phyloP scores from a whole-genome alignment of 225 moss, liverwort and hornwort genomes.

The Thuidium tamariscinum region DNA sequence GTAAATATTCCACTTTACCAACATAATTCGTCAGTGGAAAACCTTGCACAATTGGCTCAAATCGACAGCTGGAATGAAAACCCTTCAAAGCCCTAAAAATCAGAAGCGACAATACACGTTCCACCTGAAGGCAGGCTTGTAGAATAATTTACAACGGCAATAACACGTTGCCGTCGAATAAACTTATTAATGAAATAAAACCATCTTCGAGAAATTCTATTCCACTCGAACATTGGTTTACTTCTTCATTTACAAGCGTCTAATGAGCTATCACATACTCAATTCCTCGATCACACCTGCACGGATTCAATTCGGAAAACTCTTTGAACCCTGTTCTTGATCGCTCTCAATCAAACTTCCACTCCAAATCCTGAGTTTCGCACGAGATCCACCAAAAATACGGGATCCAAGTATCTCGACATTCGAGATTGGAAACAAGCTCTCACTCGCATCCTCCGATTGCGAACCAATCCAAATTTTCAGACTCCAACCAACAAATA shows the following conservation, averaged over 20 bases:
- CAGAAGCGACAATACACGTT: background rate
- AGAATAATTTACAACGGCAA: background rate
- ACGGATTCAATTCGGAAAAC: background rate
- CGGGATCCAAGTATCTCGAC: background rate
- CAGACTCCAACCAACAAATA: background rate
- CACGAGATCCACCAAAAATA: background rate
- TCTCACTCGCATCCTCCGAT: background rate
- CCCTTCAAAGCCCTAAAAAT: background rate
- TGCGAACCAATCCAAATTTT: background rate
- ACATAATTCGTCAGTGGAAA: background rate
- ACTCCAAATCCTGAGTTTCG: background rate
- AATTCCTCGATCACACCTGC: background rate
- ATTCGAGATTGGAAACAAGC: background rate
- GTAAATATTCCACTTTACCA: background rate
- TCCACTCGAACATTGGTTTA: background rate
- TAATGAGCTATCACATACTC: background rate
- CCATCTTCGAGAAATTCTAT: background rate
- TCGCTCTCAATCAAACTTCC: background rate
- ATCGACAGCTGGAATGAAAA: background rate
- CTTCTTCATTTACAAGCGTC: background rate
- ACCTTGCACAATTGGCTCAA: background rate
- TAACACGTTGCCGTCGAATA: background rate
- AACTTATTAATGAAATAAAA: background rate
- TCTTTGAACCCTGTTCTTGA: background rate
- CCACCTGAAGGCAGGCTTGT: background rate